phyloP scores from a whole-genome alignment of 2,329 filamentous ascomycete species.

The Ophiocordyceps robertsii region DNA sequence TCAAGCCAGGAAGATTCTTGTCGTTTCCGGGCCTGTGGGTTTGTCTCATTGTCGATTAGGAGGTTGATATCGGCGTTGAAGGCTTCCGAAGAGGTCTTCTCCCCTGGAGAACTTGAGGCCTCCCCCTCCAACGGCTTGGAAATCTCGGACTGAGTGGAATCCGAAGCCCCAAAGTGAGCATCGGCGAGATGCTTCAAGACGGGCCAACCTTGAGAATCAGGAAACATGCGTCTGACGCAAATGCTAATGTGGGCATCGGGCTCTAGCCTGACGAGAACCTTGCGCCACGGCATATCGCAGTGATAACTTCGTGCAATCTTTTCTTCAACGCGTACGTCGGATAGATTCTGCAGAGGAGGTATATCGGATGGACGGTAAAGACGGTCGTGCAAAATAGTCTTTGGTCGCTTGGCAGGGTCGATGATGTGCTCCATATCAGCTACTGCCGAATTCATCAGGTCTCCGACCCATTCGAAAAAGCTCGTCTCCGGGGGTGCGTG shows the following conservation, averaged over 20 bases:
- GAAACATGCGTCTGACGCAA: conserved; percentile 88
- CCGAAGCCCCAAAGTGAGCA: background rate
- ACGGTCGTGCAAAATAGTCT: conserved; percentile 93
- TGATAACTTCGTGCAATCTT: conserved; percentile 97
- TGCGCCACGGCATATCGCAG: conserved; percentile 82
- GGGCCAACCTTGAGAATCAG: conserved; percentile 95
- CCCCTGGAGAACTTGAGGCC: background rate
- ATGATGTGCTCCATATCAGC: conserved; percentile 71
- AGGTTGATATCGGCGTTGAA: background rate
- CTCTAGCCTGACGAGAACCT: conserved; percentile 88
- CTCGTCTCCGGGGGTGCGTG: conserved; percentile 33
- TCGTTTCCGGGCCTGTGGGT: background rate
- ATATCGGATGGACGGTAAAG: conserved; percentile 92
- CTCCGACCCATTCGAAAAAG: conserved; percentile 88
- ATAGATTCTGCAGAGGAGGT: conserved; percentile 38
- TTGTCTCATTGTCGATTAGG: background rate
- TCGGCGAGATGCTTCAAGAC: conserved; percentile 52
- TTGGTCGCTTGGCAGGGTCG: conserved; percentile 65
- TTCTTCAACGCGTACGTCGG: conserved; percentile 76
- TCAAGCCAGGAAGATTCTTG: background rate
- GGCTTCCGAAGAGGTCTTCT: background rate
- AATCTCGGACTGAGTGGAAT: no score
- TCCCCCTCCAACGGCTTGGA: no score
- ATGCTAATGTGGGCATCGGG: conserved; percentile 70
- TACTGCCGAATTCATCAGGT: conserved; percentile 79